phyloP scores from a whole-genome alignment of 257 asterid genomes.

The Primulina eburnea region DNA sequence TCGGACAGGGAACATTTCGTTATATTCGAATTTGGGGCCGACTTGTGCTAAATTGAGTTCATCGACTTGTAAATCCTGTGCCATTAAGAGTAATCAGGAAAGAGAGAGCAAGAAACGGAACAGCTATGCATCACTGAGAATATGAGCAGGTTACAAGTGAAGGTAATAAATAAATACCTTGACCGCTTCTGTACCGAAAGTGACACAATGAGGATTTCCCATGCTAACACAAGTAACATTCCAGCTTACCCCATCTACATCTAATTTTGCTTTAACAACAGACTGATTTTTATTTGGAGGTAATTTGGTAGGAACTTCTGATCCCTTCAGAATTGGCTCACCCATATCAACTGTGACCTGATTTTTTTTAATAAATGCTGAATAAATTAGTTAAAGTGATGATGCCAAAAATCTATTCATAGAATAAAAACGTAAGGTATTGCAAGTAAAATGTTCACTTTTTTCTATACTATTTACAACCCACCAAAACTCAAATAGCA shows the following conservation, averaged over 20 bases:
- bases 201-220: constrained; percentile 92
- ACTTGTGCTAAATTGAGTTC: constrained; percentile 68
- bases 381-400: constrained; percentile 9
- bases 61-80: constrained; percentile 72
- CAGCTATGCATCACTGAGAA: background rate
- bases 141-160: background rate
- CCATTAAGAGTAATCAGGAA: constrained; percentile 11
- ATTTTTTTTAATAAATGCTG: constrained; percentile 21
- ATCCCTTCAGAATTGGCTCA: constrained; percentile 81
- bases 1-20: constrained; percentile 79
- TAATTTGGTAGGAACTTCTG: constrained; percentile 82
- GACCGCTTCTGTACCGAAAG: constrained; percentile 51
- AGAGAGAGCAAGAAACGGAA: background rate
- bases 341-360: constrained; percentile 97
- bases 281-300: constrained; percentile 60
- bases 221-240: constrained; percentile 84
- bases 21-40: constrained; percentile 88
- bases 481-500: background rate
- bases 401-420: constrained; percentile 8
- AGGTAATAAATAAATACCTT: constrained; percentile 31
- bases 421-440: background rate
- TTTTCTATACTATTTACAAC: background rate
- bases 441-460: background rate
- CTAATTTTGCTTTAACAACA: constrained; percentile 57
- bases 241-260: constrained; percentile 63